Percentiles rank a stretch among this genome's conserved stretches.
Evolutionary conservation across 257 asterid genomes (phyloP).

Genomic region (Ophiorrhiza pumila): DNA sequence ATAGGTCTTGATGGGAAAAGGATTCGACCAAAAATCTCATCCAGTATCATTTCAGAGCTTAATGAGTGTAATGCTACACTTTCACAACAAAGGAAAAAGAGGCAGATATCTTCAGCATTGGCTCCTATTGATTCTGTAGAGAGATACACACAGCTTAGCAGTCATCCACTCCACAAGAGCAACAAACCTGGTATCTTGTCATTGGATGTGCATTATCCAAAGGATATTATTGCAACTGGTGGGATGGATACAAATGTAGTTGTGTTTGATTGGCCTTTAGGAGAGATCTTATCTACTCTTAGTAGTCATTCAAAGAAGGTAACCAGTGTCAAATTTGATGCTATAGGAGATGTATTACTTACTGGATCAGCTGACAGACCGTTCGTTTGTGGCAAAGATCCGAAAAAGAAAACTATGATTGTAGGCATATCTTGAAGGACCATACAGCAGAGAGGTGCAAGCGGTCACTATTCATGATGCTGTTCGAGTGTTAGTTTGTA

Average conservation of each 20-base stretch:
- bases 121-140: conserved; percentile 76
- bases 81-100: conserved; percentile 86
- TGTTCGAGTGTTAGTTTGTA: too few species aligned
- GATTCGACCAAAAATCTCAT: conserved; percentile 74
- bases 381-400: conserved; percentile 92
- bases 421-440: conserved; percentile 76
- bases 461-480: conserved; percentile 96
- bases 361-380: conserved; percentile 96
- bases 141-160: conserved; percentile 83
- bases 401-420: conserved; percentile 64
- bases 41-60: conserved; percentile 71
- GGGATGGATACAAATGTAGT: conserved; percentile 88
- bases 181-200: conserved; percentile 94
- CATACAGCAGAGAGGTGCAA: conserved; percentile 98
- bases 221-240: conserved; percentile 94
- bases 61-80: conserved; percentile 78
- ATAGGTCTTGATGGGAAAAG: conserved; percentile 74
- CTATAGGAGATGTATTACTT: conserved; percentile 69
- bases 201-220: conserved; percentile 66
- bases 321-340: conserved; percentile 80
- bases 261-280: conserved; percentile 78
- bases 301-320: conserved; percentile 98
- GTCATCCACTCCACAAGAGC: conserved; percentile 91
- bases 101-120: conserved; percentile 78
- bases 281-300: conserved; percentile 88